phyloP scores from a whole-genome alignment of 2,329 filamentous ascomycete genomes.

The Alternaria longipes region DNA sequence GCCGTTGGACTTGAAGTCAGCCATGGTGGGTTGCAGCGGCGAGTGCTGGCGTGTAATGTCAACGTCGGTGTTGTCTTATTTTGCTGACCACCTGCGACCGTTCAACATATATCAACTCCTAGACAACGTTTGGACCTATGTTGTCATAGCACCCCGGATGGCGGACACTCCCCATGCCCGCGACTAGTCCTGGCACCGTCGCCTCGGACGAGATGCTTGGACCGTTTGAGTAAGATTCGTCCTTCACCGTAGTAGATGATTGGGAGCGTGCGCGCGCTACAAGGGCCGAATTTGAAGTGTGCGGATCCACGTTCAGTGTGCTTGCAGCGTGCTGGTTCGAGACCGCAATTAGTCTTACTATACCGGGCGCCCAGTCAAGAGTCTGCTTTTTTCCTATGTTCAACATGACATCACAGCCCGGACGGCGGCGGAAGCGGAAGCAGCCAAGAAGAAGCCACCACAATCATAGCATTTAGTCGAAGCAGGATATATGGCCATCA shows the following conservation, averaged over 20 bases:
- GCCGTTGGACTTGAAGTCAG: slow-evolving; percentile 20
- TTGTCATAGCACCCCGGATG: slow-evolving; percentile 12
- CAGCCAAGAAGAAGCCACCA: neutral
- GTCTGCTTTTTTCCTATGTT: slow-evolving; percentile 6
- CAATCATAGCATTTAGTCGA: neutral
- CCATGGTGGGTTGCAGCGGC: slow-evolving; percentile 22
- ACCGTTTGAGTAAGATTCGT: neutral
- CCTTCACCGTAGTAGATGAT: neutral
- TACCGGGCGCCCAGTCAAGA: neutral
- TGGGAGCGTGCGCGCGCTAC: neutral
- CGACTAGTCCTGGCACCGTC: slow-evolving; percentile 1
- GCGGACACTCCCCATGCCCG: slow-evolving; percentile 9
- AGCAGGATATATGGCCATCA: neutral
- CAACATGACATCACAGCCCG: slow-evolving; percentile 9
- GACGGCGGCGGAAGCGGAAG: slow-evolving; percentile 1
- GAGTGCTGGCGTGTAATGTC: slow-evolving; percentile 8
- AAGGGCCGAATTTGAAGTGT: neutral
- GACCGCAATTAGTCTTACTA: slow-evolving; percentile 3
- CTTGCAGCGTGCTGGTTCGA: slow-evolving; percentile 5
- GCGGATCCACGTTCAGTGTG: neutral
- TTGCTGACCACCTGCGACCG: neutral
- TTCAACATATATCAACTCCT: slow-evolving; percentile 8
- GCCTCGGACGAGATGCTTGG: slow-evolving; percentile 8
- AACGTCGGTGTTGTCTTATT: neutral
- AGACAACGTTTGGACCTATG: neutral